phyloP scores from a whole-genome alignment of 2,329 filamentous ascomycete species.

The Elsinoe batatas region DNA sequence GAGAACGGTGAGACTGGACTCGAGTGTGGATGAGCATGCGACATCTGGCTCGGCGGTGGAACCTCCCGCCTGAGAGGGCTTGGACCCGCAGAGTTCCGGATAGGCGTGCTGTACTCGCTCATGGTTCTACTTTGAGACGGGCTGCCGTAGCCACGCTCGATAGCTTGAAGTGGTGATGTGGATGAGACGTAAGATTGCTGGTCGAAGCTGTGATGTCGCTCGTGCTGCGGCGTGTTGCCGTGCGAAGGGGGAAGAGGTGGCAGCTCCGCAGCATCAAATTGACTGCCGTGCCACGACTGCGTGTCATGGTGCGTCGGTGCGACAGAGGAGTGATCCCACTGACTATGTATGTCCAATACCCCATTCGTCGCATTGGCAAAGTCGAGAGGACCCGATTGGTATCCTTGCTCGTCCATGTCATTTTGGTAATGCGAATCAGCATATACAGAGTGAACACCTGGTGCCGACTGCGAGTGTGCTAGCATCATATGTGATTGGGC shows the following conservation, averaged over 20 bases:
- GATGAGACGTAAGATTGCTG: constrained; percentile 13
- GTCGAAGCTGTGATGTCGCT: constrained; percentile 7
- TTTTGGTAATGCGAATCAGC: constrained; percentile 28
- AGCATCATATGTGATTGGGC: constrained; percentile 22
- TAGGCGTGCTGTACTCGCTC: constrained; percentile 9
- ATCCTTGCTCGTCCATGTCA: constrained; percentile 1
- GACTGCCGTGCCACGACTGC: constrained; percentile 55
- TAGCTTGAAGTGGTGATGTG: constrained; percentile 23
- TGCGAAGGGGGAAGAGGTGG: constrained; percentile 30
- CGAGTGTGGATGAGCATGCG: constrained; percentile 2
- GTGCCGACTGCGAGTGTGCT: constrained; percentile 37
- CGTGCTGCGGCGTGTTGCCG: constrained; percentile 20
- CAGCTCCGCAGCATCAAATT: constrained; percentile 14
- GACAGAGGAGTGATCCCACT: constrained; percentile 12
- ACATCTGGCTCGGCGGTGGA: neutral
- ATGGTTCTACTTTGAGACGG: neutral
- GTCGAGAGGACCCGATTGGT: constrained; percentile 8
- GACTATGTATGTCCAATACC: neutral
- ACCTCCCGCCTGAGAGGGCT: neutral
- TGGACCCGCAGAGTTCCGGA: neutral
- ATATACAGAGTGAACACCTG: constrained; percentile 47
- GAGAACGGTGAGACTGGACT: constrained; percentile 10
- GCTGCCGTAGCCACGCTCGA: constrained; percentile 22
- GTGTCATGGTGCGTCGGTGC: constrained; percentile 44
- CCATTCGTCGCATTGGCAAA: constrained; percentile 10